Conservation (phyloP, 371 early-diverging fungal genomes). For the Mortierella sp. region DNA sequence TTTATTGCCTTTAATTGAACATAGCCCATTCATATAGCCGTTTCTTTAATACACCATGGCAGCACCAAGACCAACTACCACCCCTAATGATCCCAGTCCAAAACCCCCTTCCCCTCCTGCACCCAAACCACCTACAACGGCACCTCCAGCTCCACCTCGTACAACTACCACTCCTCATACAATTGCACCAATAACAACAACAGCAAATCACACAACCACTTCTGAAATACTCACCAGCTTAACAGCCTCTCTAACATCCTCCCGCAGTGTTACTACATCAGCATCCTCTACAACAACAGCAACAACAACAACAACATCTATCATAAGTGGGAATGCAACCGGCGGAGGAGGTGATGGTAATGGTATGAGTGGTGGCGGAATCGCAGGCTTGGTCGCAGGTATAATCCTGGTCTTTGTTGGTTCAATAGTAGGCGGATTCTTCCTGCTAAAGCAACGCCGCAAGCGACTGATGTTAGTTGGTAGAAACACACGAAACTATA, state of each 20-base stretch:
- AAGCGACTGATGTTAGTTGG: slow-evolving; percentile 41
- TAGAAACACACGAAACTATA: slow-evolving; percentile 1
- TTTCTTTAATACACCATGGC: not conserved
- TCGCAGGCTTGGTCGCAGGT: slow-evolving; percentile 33
- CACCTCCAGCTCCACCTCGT: not conserved
- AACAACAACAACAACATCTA: not conserved
- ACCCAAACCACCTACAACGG: not conserved
- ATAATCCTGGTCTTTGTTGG: slow-evolving; percentile 24
- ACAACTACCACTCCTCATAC: not conserved
- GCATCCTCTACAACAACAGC: not conserved
- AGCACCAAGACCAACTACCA: not conserved
- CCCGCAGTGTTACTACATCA: not conserved
- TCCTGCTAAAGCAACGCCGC: slow-evolving; percentile 43
- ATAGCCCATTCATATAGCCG: not conserved
- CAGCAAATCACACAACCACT: not conserved
- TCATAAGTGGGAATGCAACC: not conserved
- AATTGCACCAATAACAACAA: not conserved
- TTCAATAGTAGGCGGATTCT: slow-evolving; percentile 40
- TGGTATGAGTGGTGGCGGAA: slow-evolving; percentile 33
- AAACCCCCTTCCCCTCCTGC: not conserved
- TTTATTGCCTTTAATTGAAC: not conserved
- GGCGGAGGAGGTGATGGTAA: not conserved
- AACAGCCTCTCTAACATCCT: not conserved
- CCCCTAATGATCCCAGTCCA: not conserved
- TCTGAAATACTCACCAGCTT: not conserved